These are phyloP conservation scores for Lecanoromycetidae sp. DNA, from an alignment of 2,329 filamentous ascomycete species.

Conservation along the genomic window DNA sequence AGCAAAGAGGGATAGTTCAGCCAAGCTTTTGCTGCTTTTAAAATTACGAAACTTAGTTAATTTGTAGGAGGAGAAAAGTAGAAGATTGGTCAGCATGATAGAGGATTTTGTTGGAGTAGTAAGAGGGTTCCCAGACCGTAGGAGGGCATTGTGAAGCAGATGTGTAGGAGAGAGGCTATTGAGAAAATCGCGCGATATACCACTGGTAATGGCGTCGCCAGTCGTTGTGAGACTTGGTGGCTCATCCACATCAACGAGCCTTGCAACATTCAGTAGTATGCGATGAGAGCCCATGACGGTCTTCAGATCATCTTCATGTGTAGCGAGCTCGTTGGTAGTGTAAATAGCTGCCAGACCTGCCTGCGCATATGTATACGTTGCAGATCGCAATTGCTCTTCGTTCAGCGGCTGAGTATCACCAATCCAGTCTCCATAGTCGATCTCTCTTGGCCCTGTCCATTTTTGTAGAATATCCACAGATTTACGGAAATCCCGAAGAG, in stretches of 20 bases:
- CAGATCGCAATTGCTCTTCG: slow-evolving; percentile 29
- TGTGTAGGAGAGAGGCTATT: slow-evolving; percentile 29
- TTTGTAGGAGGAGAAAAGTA: slow-evolving; percentile 31
- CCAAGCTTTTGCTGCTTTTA: slow-evolving; percentile 27
- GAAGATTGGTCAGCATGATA: slow-evolving; percentile 30
- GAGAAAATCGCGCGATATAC: slow-evolving; percentile 19
- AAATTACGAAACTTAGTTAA: slow-evolving; percentile 30
- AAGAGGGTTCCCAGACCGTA: slow-evolving; percentile 29
- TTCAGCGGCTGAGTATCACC: slow-evolving; percentile 31
- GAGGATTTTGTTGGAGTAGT: slow-evolving; percentile 30
- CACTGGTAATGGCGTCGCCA: background rate
- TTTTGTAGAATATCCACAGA: slow-evolving; percentile 40
- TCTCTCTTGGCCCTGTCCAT: slow-evolving; percentile 49
- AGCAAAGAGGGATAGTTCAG: slow-evolving; percentile 42
- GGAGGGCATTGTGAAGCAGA: slow-evolving; percentile 32
- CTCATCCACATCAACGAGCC: slow-evolving; percentile 39
- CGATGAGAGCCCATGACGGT: slow-evolving; percentile 36
- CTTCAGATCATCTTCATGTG: too few relatives aligned
- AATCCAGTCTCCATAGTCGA: slow-evolving; percentile 45
- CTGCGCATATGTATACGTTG: slow-evolving; percentile 42
- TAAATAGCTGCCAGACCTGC: slow-evolving; percentile 49
- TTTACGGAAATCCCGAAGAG: slow-evolving; percentile 38
- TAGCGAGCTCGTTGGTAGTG: slow-evolving; percentile 35
- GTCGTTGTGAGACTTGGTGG: slow-evolving; percentile 24
- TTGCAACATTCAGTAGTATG: slow-evolving; percentile 39